Conservation (phyloP, 768 basidiomycete genomes). For the Rhizopogon salebrosus region DNA sequence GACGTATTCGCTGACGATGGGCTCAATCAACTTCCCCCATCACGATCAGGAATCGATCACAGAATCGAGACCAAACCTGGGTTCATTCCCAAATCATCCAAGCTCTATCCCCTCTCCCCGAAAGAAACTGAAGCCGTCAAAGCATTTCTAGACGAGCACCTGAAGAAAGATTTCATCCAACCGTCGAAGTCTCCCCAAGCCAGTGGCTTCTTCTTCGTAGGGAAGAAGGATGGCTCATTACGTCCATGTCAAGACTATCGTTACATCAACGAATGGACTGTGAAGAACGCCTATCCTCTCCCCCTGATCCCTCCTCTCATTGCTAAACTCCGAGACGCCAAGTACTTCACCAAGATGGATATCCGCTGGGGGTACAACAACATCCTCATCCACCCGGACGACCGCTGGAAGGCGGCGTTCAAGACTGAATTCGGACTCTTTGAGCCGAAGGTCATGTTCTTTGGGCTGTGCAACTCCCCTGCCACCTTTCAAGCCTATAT, state of each 20-base stretch:
- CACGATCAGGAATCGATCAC: too few relatives aligned
- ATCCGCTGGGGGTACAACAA: neutral
- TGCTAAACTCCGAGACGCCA: neutral
- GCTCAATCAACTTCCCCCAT: too few relatives aligned
- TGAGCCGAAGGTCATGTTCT: conserved; percentile 9
- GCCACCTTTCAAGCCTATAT: conserved; percentile 14
- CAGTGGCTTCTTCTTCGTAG: neutral
- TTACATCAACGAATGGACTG: neutral
- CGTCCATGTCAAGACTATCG: too few relatives aligned
- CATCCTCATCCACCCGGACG: neutral
- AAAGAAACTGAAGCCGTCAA: neutral
- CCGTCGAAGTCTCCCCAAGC: neutral
- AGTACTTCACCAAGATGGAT: neutral
- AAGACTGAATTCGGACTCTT: neutral
- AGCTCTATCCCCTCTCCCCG: neutral
- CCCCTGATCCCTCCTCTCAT: neutral
- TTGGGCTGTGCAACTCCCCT: conserved; percentile 10
- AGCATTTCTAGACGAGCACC: neutral
- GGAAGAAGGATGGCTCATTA: too few relatives aligned
- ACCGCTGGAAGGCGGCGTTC: too few relatives aligned
- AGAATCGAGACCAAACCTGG: too few relatives aligned
- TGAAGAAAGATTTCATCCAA: neutral
- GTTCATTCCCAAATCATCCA: neutral
- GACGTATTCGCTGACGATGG: neutral
- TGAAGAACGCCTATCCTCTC: neutral